A percentile compares a stretch with the other conserved stretches of the same genome.
phyloP scores from a whole-genome alignment of 257 asterid species.

The Petunia secreta region DNA sequence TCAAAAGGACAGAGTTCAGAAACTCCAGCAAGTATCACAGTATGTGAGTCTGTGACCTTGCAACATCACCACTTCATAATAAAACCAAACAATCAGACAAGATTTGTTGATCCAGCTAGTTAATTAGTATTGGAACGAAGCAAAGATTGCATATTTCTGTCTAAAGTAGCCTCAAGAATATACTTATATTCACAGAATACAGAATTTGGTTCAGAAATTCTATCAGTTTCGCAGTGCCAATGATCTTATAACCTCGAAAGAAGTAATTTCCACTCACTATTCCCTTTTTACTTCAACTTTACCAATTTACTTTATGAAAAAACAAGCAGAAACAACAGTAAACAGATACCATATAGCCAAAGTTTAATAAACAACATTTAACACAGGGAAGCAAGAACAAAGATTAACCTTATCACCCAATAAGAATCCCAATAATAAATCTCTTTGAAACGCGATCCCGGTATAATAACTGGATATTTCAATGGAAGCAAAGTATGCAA shows the following conservation, averaged over 20 bases:
- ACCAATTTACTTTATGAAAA: constrained; percentile 4
- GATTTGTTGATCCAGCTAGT: not conserved
- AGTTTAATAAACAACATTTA: not conserved
- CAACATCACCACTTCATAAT: not conserved
- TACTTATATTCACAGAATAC: not conserved
- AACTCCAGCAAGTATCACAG: not conserved
- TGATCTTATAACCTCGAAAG: too few species aligned
- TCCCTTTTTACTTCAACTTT: constrained; percentile 1
- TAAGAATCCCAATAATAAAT: constrained; percentile 98
- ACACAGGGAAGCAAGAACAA: not conserved
- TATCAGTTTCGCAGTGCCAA: not conserved
- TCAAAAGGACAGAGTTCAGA: not conserved
- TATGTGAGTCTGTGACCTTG: not conserved
- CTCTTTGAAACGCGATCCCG: constrained; percentile 89
- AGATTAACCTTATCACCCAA: constrained; percentile 77
- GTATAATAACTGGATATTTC: constrained; percentile 68
- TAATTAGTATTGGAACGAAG: not conserved
- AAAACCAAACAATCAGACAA: not conserved
- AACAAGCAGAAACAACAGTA: not conserved
- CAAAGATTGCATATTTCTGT: not conserved
- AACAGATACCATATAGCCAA: not conserved
- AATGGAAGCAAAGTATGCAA: constrained; percentile 70
- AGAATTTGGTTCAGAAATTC: not conserved
- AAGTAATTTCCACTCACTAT: not conserved
- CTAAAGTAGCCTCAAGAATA: not conserved